These are phyloP conservation scores for Teratosphaeria epicoccoides DNA, from an alignment of 2,329 filamentous ascomycete species.

Conservation along the genomic window DNA sequence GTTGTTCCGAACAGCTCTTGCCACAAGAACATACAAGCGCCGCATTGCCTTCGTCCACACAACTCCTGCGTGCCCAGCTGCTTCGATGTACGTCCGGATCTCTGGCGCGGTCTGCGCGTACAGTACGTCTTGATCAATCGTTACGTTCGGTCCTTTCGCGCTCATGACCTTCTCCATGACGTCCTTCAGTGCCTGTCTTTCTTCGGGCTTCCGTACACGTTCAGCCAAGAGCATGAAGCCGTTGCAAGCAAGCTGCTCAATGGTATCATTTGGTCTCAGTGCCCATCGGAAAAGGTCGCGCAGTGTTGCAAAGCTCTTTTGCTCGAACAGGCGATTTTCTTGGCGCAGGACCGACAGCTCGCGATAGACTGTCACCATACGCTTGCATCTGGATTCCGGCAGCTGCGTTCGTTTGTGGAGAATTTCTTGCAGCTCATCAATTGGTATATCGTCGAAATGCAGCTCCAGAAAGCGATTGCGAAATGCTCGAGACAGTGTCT, in stretches of 20 bases:
- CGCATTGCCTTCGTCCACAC: constrained; percentile 97
- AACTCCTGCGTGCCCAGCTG: constrained; percentile 50
- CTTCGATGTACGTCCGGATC: constrained; percentile 22
- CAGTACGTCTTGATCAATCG: constrained; percentile 60
- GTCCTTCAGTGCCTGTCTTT: constrained; percentile 70
- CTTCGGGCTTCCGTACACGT: constrained; percentile 81
- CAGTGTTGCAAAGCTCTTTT: constrained; percentile 93
- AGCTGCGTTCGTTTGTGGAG: constrained; percentile 79
- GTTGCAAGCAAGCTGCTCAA: constrained; percentile 80
- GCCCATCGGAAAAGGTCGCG: constrained; percentile 96
- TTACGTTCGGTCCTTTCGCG: constrained; percentile 46
- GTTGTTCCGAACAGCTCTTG: constrained; percentile 73
- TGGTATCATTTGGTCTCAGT: constrained; percentile 67
- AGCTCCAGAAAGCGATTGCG: constrained; percentile 93
- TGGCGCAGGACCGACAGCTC: constrained; percentile 84
- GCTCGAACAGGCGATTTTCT: constrained; percentile 83
- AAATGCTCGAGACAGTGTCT: constrained; percentile 86
- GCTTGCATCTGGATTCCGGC: constrained; percentile 78
- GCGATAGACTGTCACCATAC: constrained; percentile 88
- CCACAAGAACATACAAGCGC: constrained; percentile 79
- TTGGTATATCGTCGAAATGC: constrained; percentile 95
- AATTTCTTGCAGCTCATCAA: constrained; percentile 86
- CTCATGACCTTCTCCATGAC: constrained; percentile 86
- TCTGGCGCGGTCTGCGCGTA: constrained; percentile 47
- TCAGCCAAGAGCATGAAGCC: constrained; percentile 96